Evolutionary conservation across 345 rosid species (phyloP).

Genomic region (Populus tremula): DNA sequence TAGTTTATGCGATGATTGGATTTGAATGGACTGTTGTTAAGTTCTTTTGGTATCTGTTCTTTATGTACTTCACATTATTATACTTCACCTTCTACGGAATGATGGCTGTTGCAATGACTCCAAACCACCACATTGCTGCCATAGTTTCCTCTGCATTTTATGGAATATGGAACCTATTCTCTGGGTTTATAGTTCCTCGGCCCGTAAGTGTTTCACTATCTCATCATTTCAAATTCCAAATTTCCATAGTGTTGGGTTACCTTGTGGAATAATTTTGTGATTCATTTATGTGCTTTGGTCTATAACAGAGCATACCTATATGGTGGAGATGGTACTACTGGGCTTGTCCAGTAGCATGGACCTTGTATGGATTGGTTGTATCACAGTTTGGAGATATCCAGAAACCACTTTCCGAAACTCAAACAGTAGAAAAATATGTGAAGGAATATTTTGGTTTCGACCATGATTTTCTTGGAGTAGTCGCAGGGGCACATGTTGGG

Average conservation of each 20-base stretch:
- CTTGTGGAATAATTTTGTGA: background rate
- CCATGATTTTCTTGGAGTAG: constrained; percentile 22
- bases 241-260: no score
- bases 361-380: constrained; percentile 23
- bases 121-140: constrained; percentile 57
- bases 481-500: constrained; percentile 15
- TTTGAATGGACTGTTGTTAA: constrained; percentile 51
- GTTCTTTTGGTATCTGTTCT: constrained; percentile 65
- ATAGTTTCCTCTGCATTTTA: constrained; percentile 52
- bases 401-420: rapidly evolving
- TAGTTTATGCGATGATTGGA: constrained; percentile 68
- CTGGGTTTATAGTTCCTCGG: constrained; percentile 62
- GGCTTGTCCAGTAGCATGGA: constrained; percentile 21
- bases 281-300: background rate
- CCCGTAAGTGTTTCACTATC: constrained; percentile 36
- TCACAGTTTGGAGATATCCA: constrained; percentile 17
- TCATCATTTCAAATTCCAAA: background rate
- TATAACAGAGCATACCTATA: constrained; percentile 19
- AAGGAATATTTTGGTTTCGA: constrained; percentile 7
- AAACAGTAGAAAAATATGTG: background rate
- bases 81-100: constrained; percentile 71
- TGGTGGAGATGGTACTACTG: constrained; percentile 36
- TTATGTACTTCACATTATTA: constrained; percentile 51
- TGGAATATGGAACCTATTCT: constrained; percentile 55
- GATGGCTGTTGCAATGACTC: constrained; percentile 72